Evolutionary conservation across 2,329 filamentous ascomycete genomes (phyloP).

Genomic region (Calonectria naviculata): DNA sequence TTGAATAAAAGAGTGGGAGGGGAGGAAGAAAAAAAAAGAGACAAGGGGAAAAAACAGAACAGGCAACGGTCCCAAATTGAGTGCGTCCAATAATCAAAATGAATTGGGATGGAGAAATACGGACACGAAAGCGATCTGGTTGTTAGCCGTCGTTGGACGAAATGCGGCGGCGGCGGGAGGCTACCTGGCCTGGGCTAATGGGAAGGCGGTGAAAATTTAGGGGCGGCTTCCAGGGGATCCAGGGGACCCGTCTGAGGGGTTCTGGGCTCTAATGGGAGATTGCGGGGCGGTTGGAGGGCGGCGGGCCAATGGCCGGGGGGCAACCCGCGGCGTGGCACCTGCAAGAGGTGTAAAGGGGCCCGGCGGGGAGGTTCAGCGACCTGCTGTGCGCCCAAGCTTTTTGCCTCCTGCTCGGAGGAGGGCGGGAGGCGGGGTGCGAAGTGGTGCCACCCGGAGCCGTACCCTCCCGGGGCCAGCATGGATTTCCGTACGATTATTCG

Average conservation of each 20-base stretch:
- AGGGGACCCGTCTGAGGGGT: constrained; percentile 17
- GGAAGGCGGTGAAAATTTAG: constrained; percentile 43
- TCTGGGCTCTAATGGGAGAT: constrained; percentile 5
- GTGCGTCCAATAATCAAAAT: not conserved
- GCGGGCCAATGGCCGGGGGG: constrained; percentile 28
- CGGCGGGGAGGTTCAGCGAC: not conserved
- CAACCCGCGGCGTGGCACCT: constrained; percentile 32
- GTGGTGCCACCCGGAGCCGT: constrained; percentile 40
- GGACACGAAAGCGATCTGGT: constrained; percentile 12
- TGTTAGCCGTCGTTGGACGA: constrained; percentile 5
- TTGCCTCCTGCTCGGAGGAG: constrained; percentile 23
- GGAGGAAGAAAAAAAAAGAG: not conserved
- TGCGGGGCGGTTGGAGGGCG: constrained; percentile 27
- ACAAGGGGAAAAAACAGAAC: not conserved
- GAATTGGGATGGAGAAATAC: constrained; percentile 1
- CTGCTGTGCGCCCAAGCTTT: constrained; percentile 8
- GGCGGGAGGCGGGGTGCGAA: constrained; percentile 29
- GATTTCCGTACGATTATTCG: constrained; percentile 40
- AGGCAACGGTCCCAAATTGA: constrained; percentile 4
- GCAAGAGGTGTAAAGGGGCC: not conserved
- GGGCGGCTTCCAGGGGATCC: constrained; percentile 36
- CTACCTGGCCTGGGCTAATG: constrained; percentile 25
- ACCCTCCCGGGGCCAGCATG: constrained; percentile 33
- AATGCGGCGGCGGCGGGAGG: constrained; percentile 25
- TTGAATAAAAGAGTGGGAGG: not conserved